Base-by-base conservation (phyloP, 176 grass and related monocot genomes). In the Oryza glaberrima region DNA sequence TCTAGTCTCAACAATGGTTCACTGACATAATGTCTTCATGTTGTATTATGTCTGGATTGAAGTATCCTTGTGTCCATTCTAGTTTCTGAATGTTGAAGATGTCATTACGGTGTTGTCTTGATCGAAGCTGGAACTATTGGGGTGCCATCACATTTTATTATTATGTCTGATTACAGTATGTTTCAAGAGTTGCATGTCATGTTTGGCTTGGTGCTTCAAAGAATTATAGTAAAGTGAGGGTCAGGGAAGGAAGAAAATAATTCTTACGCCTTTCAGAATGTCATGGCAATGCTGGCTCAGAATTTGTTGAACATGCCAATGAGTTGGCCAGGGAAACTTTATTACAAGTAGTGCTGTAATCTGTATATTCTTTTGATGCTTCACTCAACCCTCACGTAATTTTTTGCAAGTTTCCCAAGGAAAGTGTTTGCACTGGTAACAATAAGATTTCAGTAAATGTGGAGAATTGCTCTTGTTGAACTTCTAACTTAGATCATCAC, bases 381-480 rank as follows among this genome's bases (percentile, higher is more conserved):
- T 9, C 69, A 66, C 43, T 48, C 61, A n/a, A 19, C 9, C 58
- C 69, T 51, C 38, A 12, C 40, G 13, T 12, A 45, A 30, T 48
- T 67, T 75, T 69, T 20, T 12, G 44, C 11, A 1, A 25, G 38
- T 45, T 47, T 7, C 43, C 22, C 75, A 67, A n/a, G n/a, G 9
- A 68, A 43, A 6, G 30, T 56, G 16, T 34, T 20, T 61, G 69
- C 51, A n/a, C 71, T 32, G 36, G 77, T 73, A 26, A 12, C 46
- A 48, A 80, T 44, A 80, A 80, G 74, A 22, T 69, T 15, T 23
- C 40, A 15, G 17, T 69, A 28, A 49, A 51, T 72, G 65, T 52
- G 23, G 65, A 77, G 19, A 75, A 40, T 76, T 79, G 20, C 11
- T 85, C 28, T 77, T 14, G 47, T 45, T 84, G 32, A 60, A 68